Evolutionary conservation across 768 basidiomycete species (phyloP).

Genomic region (Tephrocybe sp.): DNA sequence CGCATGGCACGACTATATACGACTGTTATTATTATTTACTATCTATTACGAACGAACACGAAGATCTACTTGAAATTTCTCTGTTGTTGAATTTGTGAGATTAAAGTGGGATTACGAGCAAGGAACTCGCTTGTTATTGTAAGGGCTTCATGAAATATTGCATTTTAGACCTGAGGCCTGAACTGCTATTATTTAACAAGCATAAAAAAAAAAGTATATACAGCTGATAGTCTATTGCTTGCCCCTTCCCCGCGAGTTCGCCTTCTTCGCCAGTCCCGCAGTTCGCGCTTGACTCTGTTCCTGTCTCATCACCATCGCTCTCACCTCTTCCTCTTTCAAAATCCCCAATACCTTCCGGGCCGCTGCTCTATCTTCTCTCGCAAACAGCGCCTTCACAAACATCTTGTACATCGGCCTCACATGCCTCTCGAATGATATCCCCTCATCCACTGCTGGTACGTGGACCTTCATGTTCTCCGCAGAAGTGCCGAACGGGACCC

Average conservation of each 20-base stretch:
- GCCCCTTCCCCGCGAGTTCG: not conserved
- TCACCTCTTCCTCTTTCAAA: slow-evolving; percentile 43
- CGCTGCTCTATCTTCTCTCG: slow-evolving; percentile 51
- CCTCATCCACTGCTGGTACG: slow-evolving; percentile 38
- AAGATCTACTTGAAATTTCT: no score
- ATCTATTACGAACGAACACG: slow-evolving; percentile 1
- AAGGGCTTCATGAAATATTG: no score
- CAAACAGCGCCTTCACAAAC: slow-evolving; percentile 67
- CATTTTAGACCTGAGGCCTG: no score
- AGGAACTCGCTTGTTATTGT: no score
- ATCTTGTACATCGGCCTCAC: slow-evolving; percentile 70
- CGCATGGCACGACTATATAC: not conserved
- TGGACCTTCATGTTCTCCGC: slow-evolving; percentile 20
- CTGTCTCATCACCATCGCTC: slow-evolving; percentile 29
- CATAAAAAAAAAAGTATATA: no score
- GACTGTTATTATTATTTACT: slow-evolving; percentile 2
- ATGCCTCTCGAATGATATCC: slow-evolving; percentile 57
- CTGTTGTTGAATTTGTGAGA: no score
- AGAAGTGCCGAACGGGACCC: slow-evolving; percentile 47
- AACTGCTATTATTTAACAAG: no score
- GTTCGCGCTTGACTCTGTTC: slow-evolving; percentile 29
- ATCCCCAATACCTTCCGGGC: slow-evolving; percentile 57
- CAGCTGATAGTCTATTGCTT: not conserved
- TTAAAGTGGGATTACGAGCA: no score
- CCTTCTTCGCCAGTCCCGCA: slow-evolving; percentile 33